Evolutionary conservation across 768 basidiomycete species (phyloP).

Genomic region (Pleurotus ostreatus): DNA sequence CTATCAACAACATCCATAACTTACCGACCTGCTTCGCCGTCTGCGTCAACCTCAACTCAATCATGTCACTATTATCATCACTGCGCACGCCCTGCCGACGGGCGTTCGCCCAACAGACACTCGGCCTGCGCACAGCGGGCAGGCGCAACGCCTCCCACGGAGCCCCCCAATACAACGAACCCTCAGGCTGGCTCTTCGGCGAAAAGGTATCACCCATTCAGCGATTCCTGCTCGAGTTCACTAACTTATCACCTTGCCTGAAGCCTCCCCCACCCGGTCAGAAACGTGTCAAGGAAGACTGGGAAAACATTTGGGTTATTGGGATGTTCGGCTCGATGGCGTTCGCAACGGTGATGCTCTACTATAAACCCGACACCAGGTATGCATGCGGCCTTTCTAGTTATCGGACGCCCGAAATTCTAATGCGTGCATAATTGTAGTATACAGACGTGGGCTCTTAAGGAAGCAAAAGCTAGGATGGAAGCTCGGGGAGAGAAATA

Average conservation of each 20-base stretch:
- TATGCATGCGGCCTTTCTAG: conserved; percentile 28
- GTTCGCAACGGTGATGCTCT: conserved; percentile 68
- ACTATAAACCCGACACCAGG: conserved; percentile 95
- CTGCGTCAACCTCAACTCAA: not conserved
- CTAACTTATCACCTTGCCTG: conserved; percentile 3
- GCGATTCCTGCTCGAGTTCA: not conserved
- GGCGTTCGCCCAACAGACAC: conserved; percentile 18
- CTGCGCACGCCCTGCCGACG: conserved; percentile 42
- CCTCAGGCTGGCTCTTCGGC: conserved; percentile 81
- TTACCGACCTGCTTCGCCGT: conserved; percentile 2
- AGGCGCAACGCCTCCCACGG: conserved; percentile 68
- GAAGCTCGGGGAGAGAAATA: conserved; percentile 90
- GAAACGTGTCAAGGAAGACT: conserved; percentile 83
- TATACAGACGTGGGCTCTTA: conserved; percentile 89
- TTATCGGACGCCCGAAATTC: not conserved
- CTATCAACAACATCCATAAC: not conserved
- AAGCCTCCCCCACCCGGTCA: conserved; percentile 77
- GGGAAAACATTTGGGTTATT: conserved; percentile 88
- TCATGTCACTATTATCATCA: conserved; percentile 46
- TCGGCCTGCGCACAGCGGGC: conserved; percentile 22
- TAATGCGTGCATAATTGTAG: conserved; percentile 32
- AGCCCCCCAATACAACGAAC: conserved; percentile 84
- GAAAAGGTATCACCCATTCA: conserved; percentile 60
- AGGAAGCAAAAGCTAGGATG: conserved; percentile 87
- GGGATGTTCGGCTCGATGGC: conserved; percentile 91